These are phyloP conservation scores for Sindora glabra DNA, from an alignment of 306 rosid species.

Conservation along the genomic window DNA sequence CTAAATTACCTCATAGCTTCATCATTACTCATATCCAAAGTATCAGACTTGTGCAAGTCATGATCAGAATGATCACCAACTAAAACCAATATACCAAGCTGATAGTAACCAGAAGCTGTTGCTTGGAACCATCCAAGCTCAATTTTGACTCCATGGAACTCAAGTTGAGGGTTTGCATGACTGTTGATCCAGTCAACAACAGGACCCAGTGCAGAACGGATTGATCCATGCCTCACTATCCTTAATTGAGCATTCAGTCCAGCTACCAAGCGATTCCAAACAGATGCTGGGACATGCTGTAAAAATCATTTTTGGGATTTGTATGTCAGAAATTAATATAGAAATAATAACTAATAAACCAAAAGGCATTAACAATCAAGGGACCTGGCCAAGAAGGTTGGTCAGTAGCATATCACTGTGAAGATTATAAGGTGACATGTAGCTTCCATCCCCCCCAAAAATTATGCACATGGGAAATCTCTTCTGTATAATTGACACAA, in stretches of 20 bases:
- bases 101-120: constrained; percentile 98
- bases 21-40: constrained; percentile 34
- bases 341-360: constrained; percentile 9
- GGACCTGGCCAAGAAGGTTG: constrained; percentile 95
- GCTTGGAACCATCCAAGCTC: constrained; percentile 99
- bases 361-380: constrained; percentile 4
- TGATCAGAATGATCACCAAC: constrained; percentile 69
- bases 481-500: constrained; percentile 88
- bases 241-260: constrained; percentile 96
- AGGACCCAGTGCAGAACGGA: constrained; percentile 68
- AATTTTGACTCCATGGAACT: constrained; percentile 82
- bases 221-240: constrained; percentile 80
- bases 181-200: constrained; percentile 81
- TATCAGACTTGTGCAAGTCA: constrained; percentile 43
- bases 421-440: constrained; percentile 90
- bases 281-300: constrained; percentile 96
- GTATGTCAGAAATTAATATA: constrained; percentile 6
- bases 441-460: constrained; percentile 97
- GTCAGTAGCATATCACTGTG: constrained; percentile 83
- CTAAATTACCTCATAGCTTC: constrained; percentile 47
- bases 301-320: constrained; percentile 8
- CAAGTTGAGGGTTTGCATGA: constrained; percentile 95
- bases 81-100: constrained; percentile 79
- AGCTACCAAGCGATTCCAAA: constrained; percentile 91
- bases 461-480: constrained; percentile 97